These are phyloP conservation scores for Fusarium sp. DNA, from an alignment of 2,329 filamentous ascomycete species.

Conservation along the genomic window DNA sequence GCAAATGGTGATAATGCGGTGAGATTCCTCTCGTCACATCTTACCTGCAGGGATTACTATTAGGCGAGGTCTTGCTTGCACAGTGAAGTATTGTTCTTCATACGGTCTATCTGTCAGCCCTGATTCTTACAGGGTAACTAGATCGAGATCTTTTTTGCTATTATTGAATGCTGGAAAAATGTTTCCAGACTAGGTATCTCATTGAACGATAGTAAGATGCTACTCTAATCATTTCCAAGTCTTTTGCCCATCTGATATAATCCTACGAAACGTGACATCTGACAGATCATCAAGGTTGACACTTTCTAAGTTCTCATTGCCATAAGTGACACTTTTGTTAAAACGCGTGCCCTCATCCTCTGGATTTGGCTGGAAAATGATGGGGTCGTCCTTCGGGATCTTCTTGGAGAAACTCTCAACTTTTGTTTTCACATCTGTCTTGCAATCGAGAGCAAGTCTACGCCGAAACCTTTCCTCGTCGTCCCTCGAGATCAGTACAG, in stretches of 20 bases:
- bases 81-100: no score
- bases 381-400: not conserved
- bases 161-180: no score
- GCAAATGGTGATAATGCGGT: no score
- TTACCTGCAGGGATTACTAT: no score
- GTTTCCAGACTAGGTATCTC: no score
- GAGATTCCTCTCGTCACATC: no score
- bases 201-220: no score
- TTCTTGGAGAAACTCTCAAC: not conserved
- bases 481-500: not conserved
- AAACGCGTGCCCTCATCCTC: not conserved
- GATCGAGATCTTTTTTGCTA: no score
- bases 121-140: no score
- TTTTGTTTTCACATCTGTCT: not conserved
- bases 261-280: not conserved
- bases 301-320: not conserved
- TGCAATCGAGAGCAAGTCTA: not conserved
- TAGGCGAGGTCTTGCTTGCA: no score
- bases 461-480: not conserved
- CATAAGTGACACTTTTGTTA: not conserved
- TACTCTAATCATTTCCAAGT: not conserved
- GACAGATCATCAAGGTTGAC: not conserved
- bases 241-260: not conserved
- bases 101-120: no score
- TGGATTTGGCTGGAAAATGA: not conserved